phyloP scores from a whole-genome alignment of 2,329 filamentous ascomycete species.

The Dactylellina haptotyla region DNA sequence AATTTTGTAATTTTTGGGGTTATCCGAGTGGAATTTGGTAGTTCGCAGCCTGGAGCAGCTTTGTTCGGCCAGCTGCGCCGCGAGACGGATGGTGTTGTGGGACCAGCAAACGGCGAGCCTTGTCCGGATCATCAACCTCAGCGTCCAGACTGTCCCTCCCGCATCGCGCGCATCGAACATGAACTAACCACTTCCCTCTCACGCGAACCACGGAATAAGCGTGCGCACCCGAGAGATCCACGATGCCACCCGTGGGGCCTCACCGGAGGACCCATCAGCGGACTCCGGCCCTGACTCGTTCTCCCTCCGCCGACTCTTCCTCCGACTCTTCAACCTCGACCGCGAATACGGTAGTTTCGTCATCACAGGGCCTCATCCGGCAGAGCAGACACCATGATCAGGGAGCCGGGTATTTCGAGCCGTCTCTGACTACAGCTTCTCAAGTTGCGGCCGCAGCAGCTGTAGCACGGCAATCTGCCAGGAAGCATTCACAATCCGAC shows the following conservation, averaged over 20 bases:
- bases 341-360: constrained; percentile 42
- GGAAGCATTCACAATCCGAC: constrained; percentile 51
- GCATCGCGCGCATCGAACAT: constrained; percentile 4
- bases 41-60: constrained; percentile 30
- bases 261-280: constrained; percentile 53
- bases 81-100: constrained; percentile 37
- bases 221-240: constrained; percentile 34
- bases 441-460: constrained; percentile 60
- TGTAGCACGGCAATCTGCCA: constrained; percentile 49
- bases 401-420: constrained; percentile 71
- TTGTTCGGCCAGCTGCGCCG: constrained; percentile 14
- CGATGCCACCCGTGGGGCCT: constrained; percentile 44
- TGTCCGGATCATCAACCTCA: constrained; percentile 31
- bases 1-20: background rate
- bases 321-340: constrained; percentile 52
- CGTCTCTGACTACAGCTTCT: constrained; percentile 69
- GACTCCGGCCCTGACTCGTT: constrained; percentile 48
- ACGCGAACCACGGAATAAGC: constrained; percentile 28
- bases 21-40: constrained; percentile 4
- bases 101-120: background rate
- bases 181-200: constrained; percentile 23
- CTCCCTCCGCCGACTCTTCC: constrained; percentile 48
- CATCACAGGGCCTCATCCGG: constrained; percentile 31
- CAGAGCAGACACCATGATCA: constrained; percentile 47
- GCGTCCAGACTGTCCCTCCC: constrained; percentile 6